Conservation (phyloP, 371 early-diverging fungal species). For the Syncephalastrum monosporum region DNA sequence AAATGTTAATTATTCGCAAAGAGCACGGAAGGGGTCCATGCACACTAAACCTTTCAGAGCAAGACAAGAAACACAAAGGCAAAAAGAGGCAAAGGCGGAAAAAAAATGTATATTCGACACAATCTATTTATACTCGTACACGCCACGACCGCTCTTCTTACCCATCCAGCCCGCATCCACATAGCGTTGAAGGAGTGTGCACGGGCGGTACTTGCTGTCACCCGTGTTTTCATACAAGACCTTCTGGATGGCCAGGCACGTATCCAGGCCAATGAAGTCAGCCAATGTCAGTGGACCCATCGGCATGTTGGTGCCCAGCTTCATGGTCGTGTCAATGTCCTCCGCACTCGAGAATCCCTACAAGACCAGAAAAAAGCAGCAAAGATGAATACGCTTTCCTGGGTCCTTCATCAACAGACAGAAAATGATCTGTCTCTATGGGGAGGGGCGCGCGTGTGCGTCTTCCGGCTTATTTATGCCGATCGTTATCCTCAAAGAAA, state of each 20-base stretch:
- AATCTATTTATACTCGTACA: slow-evolving; percentile 71
- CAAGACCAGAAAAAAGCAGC: slow-evolving; percentile 3
- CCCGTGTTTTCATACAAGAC: slow-evolving; percentile 94
- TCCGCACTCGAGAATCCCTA: slow-evolving; percentile 90
- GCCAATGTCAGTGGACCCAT: slow-evolving; percentile 98
- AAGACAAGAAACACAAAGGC: not conserved
- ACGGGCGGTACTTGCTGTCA: slow-evolving; percentile 95
- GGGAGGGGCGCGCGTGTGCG: no score
- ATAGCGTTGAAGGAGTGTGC: slow-evolving; percentile 87
- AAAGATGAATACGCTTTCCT: not conserved
- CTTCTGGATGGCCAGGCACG: slow-evolving; percentile 95
- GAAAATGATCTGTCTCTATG: no score
- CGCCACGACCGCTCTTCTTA: slow-evolving; percentile 89
- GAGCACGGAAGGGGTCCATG: not conserved
- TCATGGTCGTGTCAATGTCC: slow-evolving; percentile 98
- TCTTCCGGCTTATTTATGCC: not conserved
- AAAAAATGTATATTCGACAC: slow-evolving; percentile 1
- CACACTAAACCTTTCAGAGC: not conserved
- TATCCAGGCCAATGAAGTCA: slow-evolving; percentile 98
- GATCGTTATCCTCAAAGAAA: not conserved
- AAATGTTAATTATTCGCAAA: not conserved
- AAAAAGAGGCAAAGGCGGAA: slow-evolving; percentile 1
- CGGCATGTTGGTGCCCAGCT: slow-evolving; percentile 93
- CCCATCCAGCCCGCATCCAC: slow-evolving; percentile 98
- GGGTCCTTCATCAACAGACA: not conserved